phyloP scores from a whole-genome alignment of 345 rosid species.

The Eutrema japonicum region DNA sequence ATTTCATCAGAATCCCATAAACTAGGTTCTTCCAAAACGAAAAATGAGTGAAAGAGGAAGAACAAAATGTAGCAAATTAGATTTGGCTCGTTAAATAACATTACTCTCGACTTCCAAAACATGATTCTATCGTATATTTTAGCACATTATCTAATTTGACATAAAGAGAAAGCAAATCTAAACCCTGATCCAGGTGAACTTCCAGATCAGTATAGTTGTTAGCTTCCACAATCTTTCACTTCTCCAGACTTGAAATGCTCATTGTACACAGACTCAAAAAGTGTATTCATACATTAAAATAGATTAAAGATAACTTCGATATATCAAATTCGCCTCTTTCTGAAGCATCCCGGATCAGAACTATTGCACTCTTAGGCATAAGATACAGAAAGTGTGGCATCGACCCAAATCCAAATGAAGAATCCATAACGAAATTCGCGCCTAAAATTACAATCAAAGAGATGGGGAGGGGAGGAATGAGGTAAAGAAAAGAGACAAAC shows the following conservation, averaged over 20 bases:
- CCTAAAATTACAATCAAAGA: not conserved
- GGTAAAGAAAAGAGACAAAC: slow-evolving; percentile 49
- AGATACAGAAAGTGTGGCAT: not conserved
- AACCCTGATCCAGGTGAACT: slow-evolving; percentile 16
- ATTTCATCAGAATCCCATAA: not conserved
- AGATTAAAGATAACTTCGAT: not conserved
- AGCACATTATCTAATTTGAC: not conserved
- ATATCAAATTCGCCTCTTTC: not conserved
- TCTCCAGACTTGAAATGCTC: not conserved
- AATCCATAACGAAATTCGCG: not conserved
- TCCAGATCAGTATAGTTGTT: slow-evolving; percentile 4
- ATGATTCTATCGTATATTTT: slow-evolving; percentile 11
- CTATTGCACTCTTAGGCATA: not conserved
- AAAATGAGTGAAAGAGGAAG: not conserved
- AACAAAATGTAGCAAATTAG: not conserved
- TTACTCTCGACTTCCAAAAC: slow-evolving; percentile 7
- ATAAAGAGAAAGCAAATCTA: slow-evolving; percentile 2
- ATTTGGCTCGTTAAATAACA: not conserved
- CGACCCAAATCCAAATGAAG: slow-evolving; percentile 2
- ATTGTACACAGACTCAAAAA: not conserved
- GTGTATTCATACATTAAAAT: not conserved
- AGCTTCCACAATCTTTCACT: slow-evolving; percentile 23
- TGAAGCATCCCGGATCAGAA: slow-evolving; percentile 20
- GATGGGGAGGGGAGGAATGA: not conserved
- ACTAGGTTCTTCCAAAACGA: slow-evolving; percentile 1